These are phyloP conservation scores for Vitis hybrid DNA, from an alignment of 177 flowering plant genomes.

Conservation along the genomic window DNA sequence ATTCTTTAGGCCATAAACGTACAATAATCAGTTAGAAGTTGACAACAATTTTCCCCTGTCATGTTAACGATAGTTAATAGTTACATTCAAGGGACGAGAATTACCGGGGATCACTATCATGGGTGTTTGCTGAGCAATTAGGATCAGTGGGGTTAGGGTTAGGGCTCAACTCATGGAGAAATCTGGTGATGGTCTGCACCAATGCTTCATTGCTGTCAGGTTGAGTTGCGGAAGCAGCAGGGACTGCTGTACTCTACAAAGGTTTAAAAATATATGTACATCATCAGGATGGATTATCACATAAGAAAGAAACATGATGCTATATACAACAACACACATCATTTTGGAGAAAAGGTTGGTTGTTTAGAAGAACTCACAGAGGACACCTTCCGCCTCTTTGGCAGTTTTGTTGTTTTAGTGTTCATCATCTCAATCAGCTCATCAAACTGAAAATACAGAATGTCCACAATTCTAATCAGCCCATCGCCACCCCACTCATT, in stretches of 20 bases:
- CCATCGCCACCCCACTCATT: too few species aligned
- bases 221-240: constrained; percentile 14
- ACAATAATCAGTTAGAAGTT: too few species aligned
- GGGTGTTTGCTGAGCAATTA: constrained; percentile 6
- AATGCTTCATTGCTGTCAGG: constrained; percentile 25
- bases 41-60: too few species aligned
- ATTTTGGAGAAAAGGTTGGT: background rate
- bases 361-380: constrained; percentile 14
- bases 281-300: too few species aligned
- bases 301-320: too few species aligned
- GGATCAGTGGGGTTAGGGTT: constrained; percentile 5
- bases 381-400: constrained; percentile 36
- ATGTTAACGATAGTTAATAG: too few species aligned
- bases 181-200: constrained; percentile 40
- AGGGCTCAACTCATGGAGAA: constrained; percentile 31
- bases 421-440: constrained; percentile 46
- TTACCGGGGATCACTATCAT: background rate
- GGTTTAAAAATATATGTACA: background rate
- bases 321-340: too few species aligned
- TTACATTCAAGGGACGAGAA: too few species aligned
- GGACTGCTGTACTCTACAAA: constrained; percentile 7
- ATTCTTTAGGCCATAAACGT: too few species aligned
- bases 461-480: background rate
- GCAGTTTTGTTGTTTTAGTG: constrained; percentile 27
- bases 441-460: constrained; percentile 37